These are phyloP conservation scores for Colletotrichum paranaense DNA, from an alignment of 2,329 filamentous ascomycete genomes.

Conservation along the genomic window DNA sequence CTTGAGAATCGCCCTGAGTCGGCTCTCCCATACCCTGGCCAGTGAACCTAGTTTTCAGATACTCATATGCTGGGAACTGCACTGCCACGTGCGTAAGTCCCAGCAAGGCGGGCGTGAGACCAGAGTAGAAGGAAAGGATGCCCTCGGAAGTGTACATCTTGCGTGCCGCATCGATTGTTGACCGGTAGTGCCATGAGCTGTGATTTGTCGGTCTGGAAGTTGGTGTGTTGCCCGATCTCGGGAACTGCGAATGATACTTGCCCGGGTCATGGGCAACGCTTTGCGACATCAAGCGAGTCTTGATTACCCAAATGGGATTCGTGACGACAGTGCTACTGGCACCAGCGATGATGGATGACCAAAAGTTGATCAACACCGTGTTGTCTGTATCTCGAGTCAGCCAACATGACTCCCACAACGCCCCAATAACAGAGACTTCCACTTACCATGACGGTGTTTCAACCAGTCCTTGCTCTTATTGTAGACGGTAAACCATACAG, in stretches of 20 bases:
- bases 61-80: slow-evolving; percentile 97
- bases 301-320: slow-evolving; percentile 99
- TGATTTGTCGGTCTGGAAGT: slow-evolving; percentile 66
- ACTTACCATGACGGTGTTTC: slow-evolving; percentile 71
- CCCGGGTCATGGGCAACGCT: slow-evolving; percentile 64
- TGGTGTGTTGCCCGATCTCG: slow-evolving; percentile 64
- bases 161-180: slow-evolving; percentile 88
- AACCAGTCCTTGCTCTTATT: slow-evolving; percentile 86
- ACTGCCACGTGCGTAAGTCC: slow-evolving; percentile 96
- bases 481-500: slow-evolving; percentile 97
- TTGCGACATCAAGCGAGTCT: slow-evolving; percentile 97
- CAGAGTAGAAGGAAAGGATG: slow-evolving; percentile 91
- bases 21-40: slow-evolving; percentile 86
- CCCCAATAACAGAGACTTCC: slow-evolving; percentile 36
- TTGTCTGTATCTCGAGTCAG: slow-evolving; percentile 66
- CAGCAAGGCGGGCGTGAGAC: slow-evolving; percentile 89
- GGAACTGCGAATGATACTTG: slow-evolving; percentile 57
- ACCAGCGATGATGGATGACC: slow-evolving; percentile 90
- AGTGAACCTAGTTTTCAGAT: slow-evolving; percentile 89
- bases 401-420: not conserved
- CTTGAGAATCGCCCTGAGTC: slow-evolving; percentile 61
- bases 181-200: slow-evolving; percentile 90
- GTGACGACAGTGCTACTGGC: slow-evolving; percentile 93
- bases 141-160: slow-evolving; percentile 98
- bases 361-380: slow-evolving; percentile 82